Evolutionary conservation across 768 basidiomycete genomes (phyloP), one percentile per base, ranked within the genome.

Genomic region (Mycena olivaceomarginata): DNA sequence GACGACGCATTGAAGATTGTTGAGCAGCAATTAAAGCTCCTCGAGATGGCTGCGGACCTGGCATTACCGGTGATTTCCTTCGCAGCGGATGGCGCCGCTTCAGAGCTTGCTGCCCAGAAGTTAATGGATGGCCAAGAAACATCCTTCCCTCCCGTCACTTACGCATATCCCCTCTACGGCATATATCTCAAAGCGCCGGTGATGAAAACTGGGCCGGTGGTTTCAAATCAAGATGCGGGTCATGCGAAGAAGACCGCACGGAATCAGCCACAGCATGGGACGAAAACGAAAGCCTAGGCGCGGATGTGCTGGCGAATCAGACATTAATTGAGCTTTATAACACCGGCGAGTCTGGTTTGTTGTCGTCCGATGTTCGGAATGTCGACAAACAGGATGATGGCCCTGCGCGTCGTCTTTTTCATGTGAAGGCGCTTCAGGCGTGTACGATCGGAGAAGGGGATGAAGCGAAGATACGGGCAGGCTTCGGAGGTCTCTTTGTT

Each of bases 341-440:
- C 12, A 79, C 75, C 0, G 66, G 65, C 16, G 11, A 22, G 15
- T 5, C 73, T 5, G 73, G 73, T 2, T 25, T 74, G 16, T 16
- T 74, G 45, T 5, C 43, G 18, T 45, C 56, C 16, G 81, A 82
- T 66, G 77, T 82, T 0, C 8, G 67, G 9, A 73, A 82, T 60
- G 73, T 72, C 0, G 82, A 82, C 62, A 81, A 80, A 59, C 81
- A 82, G 63, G 81, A 82, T n/a, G 82, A 82, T 41, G 81, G 81
- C 1, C 78, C 81, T 13, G 82, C 82, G 0, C 79, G 79, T 16
- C 66, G 75, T 7, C 8, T 80, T 4, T 80, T 75, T 16, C 80
- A 81, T 57, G 10, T 51, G 43, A 31, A 51, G 4, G 81, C 81
- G 0, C 67, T 74, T 22, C 43, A 46, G 1, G 73, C 73, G 1